A percentile compares a stretch with the other conserved stretches of the same genome.
Conservation (phyloP, 2,329 filamentous ascomycete genomes). For the Epichloe bromicola region DNA sequence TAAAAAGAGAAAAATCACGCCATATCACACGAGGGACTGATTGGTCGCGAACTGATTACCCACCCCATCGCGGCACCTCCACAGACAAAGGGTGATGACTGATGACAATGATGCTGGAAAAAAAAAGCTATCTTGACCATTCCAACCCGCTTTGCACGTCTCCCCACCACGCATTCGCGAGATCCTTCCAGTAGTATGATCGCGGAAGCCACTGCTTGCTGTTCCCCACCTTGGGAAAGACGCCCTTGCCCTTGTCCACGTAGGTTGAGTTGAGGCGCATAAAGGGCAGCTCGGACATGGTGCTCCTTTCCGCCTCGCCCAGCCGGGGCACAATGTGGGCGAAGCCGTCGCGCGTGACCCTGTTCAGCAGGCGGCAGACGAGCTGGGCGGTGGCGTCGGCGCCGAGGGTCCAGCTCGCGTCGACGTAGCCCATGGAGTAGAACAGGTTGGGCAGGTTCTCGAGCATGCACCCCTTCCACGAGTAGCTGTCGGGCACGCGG, state of each 20-base stretch:
- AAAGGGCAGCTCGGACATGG: conserved; percentile 3
- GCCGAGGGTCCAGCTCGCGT: conserved; percentile 51
- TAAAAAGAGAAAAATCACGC: no score
- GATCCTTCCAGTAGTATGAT: conserved; percentile 6
- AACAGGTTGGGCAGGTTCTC: conserved; percentile 48
- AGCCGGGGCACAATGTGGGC: background rate
- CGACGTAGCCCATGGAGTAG: conserved; percentile 49
- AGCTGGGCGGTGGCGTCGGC: conserved; percentile 21
- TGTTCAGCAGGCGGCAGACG: conserved; percentile 2
- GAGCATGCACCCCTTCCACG: conserved; percentile 50
- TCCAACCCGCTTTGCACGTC: background rate
- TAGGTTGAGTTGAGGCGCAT: conserved; percentile 5
- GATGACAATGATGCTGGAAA: no score
- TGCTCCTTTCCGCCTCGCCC: background rate
- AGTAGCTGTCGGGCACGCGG: conserved; percentile 32
- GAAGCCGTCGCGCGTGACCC: background rate
- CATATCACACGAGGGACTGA: no score
- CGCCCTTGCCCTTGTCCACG: background rate
- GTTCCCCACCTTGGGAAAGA: conserved; percentile 2
- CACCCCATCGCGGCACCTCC: no score
- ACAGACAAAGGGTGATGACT: no score
- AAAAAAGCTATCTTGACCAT: conserved; percentile 1
- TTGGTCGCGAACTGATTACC: no score
- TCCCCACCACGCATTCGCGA: conserved; percentile 3
- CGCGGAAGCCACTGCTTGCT: conserved; percentile 2